phyloP scores from a whole-genome alignment of 2,329 filamentous ascomycete genomes.

The Penicillium brevicompactum region DNA sequence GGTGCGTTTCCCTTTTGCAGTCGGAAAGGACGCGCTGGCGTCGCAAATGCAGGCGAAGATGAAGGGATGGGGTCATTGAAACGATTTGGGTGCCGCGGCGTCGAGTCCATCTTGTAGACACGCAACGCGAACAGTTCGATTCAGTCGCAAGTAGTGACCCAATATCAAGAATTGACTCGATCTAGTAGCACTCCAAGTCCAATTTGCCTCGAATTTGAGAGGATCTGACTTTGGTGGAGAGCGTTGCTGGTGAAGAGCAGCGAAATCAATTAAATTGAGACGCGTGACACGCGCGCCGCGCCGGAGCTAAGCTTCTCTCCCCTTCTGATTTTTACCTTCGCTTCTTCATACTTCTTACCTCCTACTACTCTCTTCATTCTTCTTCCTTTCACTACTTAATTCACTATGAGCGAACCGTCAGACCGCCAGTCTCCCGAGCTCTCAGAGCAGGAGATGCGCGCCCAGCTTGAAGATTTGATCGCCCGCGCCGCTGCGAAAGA shows the following conservation, averaged over 20 bases:
- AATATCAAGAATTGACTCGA: not conserved
- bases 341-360: not conserved
- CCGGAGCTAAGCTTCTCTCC: constrained; percentile 1
- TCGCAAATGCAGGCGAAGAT: constrained; percentile 87
- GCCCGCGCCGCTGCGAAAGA: constrained; percentile 83
- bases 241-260: not conserved
- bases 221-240: not conserved
- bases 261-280: constrained; percentile 10
- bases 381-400: not conserved
- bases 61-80: constrained; percentile 69
- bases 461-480: constrained; percentile 74
- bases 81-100: constrained; percentile 25
- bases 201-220: not conserved
- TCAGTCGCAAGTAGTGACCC: not conserved
- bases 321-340: not conserved
- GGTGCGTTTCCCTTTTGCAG: constrained; percentile 45
- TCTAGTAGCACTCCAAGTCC: not conserved
- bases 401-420: constrained; percentile 30
- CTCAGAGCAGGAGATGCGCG: constrained; percentile 47
- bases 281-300: constrained; percentile 7
- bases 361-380: not conserved
- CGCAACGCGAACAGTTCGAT: not conserved
- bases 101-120: constrained; percentile 21
- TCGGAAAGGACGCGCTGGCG: constrained; percentile 74
- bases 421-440: constrained; percentile 19